These are phyloP conservation scores for Candida quercuum DNA, from an alignment of 805 yeast genomes.

Conservation along the genomic window DNA sequence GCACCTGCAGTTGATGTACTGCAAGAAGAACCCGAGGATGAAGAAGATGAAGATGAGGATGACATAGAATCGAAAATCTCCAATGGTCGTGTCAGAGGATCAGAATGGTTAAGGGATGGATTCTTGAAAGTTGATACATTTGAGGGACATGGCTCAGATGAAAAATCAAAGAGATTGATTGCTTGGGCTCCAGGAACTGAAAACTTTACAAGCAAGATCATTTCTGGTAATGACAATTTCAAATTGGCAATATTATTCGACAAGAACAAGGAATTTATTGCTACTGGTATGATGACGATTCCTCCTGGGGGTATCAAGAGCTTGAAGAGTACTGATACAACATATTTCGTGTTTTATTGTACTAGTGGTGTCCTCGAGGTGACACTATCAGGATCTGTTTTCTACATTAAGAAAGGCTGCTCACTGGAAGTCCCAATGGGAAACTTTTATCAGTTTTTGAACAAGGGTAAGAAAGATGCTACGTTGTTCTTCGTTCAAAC, in stretches of 20 bases:
- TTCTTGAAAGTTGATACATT: constrained; percentile 42
- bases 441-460: constrained; percentile 63
- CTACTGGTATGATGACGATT: constrained; percentile 67
- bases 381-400: constrained; percentile 49
- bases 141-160: constrained; percentile 43
- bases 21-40: constrained; percentile 26
- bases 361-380: constrained; percentile 68
- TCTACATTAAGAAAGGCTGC: constrained; percentile 66
- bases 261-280: constrained; percentile 55
- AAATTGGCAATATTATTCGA: constrained; percentile 61
- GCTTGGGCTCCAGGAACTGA: constrained; percentile 65
- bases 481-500: constrained; percentile 74
- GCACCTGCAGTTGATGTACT: background rate
- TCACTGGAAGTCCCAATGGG: constrained; percentile 79
- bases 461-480: constrained; percentile 53
- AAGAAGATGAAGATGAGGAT: constrained; percentile 20
- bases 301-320: constrained; percentile 60
- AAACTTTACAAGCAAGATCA: constrained; percentile 34
- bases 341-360: constrained; percentile 71
- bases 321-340: constrained; percentile 50
- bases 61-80: constrained; percentile 23
- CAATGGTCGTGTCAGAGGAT: constrained; percentile 30
- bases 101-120: constrained; percentile 47
- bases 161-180: constrained; percentile 38
- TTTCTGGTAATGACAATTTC: constrained; percentile 46